Percentiles rank a stretch among this genome's conserved stretches.
Evolutionary conservation across 73 alveolate genomes (phyloP).

Genomic region (Tetrahymena borealis): DNA sequence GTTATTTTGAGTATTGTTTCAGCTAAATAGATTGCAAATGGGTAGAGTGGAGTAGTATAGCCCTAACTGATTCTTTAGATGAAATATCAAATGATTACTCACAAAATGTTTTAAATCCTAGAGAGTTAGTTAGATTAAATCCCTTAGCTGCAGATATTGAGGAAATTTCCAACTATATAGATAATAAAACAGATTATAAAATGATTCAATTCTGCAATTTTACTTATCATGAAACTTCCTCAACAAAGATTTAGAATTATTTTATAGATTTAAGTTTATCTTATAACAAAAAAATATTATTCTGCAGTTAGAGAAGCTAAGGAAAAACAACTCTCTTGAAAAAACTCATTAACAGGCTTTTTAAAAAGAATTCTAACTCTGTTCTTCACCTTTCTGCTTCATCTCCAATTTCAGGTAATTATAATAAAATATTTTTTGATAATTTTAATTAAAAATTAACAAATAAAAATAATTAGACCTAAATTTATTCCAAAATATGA

Average conservation of each 20-base stretch:
- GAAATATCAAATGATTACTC: neutral
- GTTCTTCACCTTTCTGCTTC: neutral
- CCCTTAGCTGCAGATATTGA: neutral
- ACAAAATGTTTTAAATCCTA: neutral
- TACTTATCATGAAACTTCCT: neutral
- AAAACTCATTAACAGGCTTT: neutral
- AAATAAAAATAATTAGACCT: neutral
- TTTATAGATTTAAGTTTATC: neutral
- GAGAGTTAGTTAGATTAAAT: neutral
- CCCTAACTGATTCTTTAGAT: neutral
- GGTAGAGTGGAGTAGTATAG: neutral
- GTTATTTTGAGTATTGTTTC: neutral
- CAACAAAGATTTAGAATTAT: neutral
- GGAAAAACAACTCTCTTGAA: neutral
- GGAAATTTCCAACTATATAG: neutral
- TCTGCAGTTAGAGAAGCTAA: neutral
- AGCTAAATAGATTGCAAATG: neutral
- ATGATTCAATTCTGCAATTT: neutral
- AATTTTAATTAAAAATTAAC: neutral
- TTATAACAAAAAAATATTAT: neutral
- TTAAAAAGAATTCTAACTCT: neutral
- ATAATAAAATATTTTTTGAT: neutral
- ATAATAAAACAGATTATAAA: neutral
- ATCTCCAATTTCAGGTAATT: neutral
- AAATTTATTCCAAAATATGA: neutral